phyloP scores from a whole-genome alignment of 164 flowering plant genomes.

The Nymphaea thermarum region DNA sequence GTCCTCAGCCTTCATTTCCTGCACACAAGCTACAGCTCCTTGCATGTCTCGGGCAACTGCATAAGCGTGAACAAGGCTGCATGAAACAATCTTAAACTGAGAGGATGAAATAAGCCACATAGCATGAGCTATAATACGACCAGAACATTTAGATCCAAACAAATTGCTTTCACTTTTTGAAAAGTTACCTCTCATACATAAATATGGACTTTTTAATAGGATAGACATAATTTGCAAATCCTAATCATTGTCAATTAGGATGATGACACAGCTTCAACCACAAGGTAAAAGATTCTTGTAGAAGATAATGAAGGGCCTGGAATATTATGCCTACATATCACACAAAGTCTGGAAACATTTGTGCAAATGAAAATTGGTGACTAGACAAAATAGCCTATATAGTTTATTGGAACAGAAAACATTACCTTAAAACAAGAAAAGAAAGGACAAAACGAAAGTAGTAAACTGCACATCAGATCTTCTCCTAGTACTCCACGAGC shows the following conservation, averaged over 20 bases:
- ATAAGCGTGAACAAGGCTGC: conserved; percentile 99
- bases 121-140: not conserved
- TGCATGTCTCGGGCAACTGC: conserved; percentile 98
- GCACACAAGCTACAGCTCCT: conserved; percentile 84
- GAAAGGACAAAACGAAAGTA: too few species aligned
- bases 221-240: not conserved
- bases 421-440: too few species aligned
- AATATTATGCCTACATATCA: not conserved
- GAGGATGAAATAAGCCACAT: not conserved
- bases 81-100: conserved; percentile 7
- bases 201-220: not conserved
- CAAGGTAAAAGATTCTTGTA: not conserved
- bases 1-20: conserved; percentile 87
- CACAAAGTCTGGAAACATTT: not conserved
- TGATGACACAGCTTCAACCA: not conserved
- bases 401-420: too few species aligned
- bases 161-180: not conserved
- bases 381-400: too few species aligned
- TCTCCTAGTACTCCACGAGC: too few species aligned
- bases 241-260: not conserved
- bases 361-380: not conserved
- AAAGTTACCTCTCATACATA: not conserved
- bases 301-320: not conserved
- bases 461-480: too few species aligned
- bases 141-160: not conserved